phyloP scores from a whole-genome alignment of 2,329 filamentous ascomycete species.

The Fonsecaea monophora region DNA sequence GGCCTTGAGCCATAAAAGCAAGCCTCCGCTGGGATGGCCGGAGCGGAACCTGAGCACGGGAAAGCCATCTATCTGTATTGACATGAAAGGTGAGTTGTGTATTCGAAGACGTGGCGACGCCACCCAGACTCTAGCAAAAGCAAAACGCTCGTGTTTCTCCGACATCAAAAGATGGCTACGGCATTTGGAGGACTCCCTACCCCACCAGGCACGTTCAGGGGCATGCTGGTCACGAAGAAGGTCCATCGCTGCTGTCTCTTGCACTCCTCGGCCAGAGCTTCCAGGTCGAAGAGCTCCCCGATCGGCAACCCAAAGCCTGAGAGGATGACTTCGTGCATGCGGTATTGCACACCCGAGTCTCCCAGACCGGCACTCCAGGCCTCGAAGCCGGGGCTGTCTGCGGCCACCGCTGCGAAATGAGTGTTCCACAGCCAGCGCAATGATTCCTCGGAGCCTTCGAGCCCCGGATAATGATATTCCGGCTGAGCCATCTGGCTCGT shows the following conservation, averaged over 20 bases:
- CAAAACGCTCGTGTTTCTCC: no score
- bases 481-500: slow-evolving; percentile 42
- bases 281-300: slow-evolving; percentile 46
- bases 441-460: slow-evolving; percentile 42
- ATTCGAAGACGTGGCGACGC: no score
- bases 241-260: slow-evolving; percentile 44
- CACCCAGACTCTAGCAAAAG: no score
- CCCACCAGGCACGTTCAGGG: slow-evolving; percentile 35
- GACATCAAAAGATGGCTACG: slow-evolving; percentile 34
- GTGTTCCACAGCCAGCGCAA: slow-evolving; percentile 45
- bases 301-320: slow-evolving; percentile 40
- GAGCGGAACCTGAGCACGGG: no score
- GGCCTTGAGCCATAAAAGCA: no score
- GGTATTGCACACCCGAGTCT: slow-evolving; percentile 1
- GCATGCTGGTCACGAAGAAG: slow-evolving; percentile 56
- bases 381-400: slow-evolving; percentile 50
- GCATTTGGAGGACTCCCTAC: slow-evolving; percentile 39
- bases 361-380: slow-evolving; percentile 49
- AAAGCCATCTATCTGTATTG: no score
- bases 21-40: no score
- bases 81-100: no score
- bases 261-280: slow-evolving; percentile 48
- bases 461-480: slow-evolving; percentile 41
- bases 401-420: slow-evolving; percentile 43
- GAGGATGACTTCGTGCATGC: slow-evolving; percentile 34